These are phyloP conservation scores for Colletotrichum sp. DNA, from an alignment of 2,329 filamentous ascomycete species.

Conservation along the genomic window DNA sequence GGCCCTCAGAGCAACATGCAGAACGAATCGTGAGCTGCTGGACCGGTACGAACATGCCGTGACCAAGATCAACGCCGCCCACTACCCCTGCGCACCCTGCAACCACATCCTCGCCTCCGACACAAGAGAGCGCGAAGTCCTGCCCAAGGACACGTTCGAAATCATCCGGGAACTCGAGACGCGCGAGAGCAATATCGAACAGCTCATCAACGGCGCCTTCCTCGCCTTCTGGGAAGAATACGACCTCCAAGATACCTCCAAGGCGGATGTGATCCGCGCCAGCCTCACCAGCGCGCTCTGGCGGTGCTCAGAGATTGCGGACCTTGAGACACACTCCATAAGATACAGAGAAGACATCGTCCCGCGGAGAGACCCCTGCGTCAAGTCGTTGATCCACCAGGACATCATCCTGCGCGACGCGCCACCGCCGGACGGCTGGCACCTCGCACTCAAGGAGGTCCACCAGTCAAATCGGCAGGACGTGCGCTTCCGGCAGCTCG, in stretches of 20 bases:
- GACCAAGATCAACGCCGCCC: constrained; percentile 2
- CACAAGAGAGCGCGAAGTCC: constrained; percentile 12
- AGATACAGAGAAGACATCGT: constrained; percentile 12
- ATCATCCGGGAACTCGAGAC: constrained; percentile 17
- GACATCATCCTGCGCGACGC: constrained; percentile 10
- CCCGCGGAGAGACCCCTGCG: not conserved
- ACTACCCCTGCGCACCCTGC: not conserved
- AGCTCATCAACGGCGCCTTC: constrained; percentile 7
- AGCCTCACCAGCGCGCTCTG: constrained; percentile 13
- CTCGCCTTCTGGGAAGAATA: constrained; percentile 14
- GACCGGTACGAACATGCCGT: constrained; percentile 19
- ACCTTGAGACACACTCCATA: constrained; percentile 21
- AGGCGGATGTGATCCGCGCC: not conserved
- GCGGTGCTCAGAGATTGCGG: constrained; percentile 14
- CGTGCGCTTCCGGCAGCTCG: constrained; percentile 13
- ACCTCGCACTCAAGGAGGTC: constrained; percentile 8
- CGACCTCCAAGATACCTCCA: constrained; percentile 5
- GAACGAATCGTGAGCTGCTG: constrained; percentile 7
- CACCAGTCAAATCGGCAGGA: constrained; percentile 7
- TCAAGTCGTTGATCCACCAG: constrained; percentile 18
- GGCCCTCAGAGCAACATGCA: constrained; percentile 13
- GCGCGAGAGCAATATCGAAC: constrained; percentile 12
- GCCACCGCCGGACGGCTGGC: constrained; percentile 10
- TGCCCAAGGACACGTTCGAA: constrained; percentile 5
- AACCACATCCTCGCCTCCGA: constrained; percentile 19